These are phyloP conservation scores for Coprinopsis strossmayeri DNA, from an alignment of 768 basidiomycete genomes.

Conservation along the genomic window DNA sequence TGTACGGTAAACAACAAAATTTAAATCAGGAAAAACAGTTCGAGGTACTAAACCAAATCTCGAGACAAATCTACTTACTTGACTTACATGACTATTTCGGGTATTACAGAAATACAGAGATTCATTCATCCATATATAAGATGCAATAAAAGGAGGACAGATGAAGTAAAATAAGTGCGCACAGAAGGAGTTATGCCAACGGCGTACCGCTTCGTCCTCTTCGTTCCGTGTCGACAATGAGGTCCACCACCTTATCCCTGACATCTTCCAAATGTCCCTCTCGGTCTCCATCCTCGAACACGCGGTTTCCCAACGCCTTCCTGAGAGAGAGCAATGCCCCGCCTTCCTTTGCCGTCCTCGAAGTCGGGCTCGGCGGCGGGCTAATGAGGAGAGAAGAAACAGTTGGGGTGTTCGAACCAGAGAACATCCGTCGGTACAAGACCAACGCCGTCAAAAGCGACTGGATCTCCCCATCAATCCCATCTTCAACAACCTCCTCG, in stretches of 20 bases:
- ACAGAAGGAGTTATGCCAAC: background rate
- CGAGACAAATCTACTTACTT: too few relatives aligned
- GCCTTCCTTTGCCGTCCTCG: slow-evolving; percentile 18
- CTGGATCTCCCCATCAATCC: slow-evolving; percentile 39
- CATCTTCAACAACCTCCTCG: slow-evolving; percentile 16
- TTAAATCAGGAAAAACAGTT: too few relatives aligned
- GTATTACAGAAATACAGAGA: background rate
- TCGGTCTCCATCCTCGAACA: slow-evolving; percentile 29
- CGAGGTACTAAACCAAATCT: too few relatives aligned
- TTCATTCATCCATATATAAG: too few relatives aligned
- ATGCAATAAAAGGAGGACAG: background rate
- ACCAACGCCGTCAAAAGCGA: slow-evolving; percentile 53
- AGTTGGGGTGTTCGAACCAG: slow-evolving; percentile 18
- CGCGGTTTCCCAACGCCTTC: slow-evolving; percentile 45
- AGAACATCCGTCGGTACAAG: slow-evolving; percentile 58
- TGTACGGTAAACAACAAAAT: too few relatives aligned
- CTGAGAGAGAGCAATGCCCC: slow-evolving; percentile 38
- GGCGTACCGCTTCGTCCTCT: slow-evolving; percentile 12
- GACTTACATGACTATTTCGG: too few relatives aligned
- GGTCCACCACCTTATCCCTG: slow-evolving; percentile 69
- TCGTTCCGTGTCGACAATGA: slow-evolving; percentile 45
- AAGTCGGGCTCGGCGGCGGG: slow-evolving; percentile 54
- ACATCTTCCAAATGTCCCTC: slow-evolving; percentile 56
- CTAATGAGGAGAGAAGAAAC: slow-evolving; percentile 38
- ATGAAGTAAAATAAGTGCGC: too few relatives aligned